Evolutionary conservation across 371 early-diverging fungal genomes (phyloP).

Genomic region (Syncephalastrum sp.): DNA sequence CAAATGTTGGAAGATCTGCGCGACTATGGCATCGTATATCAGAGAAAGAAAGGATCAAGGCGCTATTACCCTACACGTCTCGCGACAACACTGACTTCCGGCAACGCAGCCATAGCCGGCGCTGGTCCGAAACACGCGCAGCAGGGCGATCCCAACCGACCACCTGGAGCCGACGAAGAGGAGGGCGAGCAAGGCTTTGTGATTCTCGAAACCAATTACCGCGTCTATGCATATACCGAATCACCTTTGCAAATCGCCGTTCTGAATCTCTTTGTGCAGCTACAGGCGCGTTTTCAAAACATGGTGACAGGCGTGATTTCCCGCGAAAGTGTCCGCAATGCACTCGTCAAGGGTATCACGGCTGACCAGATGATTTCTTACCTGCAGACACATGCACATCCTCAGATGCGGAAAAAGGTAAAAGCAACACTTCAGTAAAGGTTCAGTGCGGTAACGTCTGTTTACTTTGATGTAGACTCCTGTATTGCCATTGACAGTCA

Average conservation of each 20-base stretch:
- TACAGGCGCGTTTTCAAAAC: slow-evolving; percentile 89
- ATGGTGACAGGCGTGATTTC: slow-evolving; percentile 94
- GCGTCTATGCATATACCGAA: slow-evolving; percentile 96
- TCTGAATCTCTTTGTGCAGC: slow-evolving; percentile 86
- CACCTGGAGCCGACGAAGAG: slow-evolving; percentile 38
- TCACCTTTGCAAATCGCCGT: slow-evolving; percentile 98
- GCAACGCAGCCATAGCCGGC: slow-evolving; percentile 51
- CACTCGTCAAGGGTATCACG: slow-evolving; percentile 93
- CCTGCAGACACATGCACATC: slow-evolving; percentile 88
- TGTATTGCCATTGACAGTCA: slow-evolving; percentile 89
- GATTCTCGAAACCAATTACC: slow-evolving; percentile 90
- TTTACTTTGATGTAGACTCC: slow-evolving; percentile 49
- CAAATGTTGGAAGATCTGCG: slow-evolving; percentile 86
- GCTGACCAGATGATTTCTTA: slow-evolving; percentile 96
- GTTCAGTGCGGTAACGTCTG: neutral
- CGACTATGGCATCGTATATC: slow-evolving; percentile 89
- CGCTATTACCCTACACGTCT: slow-evolving; percentile 92
- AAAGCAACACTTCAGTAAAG: neutral
- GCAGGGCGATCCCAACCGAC: slow-evolving; percentile 8
- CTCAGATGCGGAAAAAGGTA: slow-evolving; percentile 83
- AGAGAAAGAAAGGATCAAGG: slow-evolving; percentile 73
- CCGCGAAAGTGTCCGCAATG: slow-evolving; percentile 89
- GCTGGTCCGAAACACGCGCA: slow-evolving; percentile 12
- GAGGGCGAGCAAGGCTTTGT: slow-evolving; percentile 72
- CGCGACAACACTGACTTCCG: slow-evolving; percentile 89